phyloP scores from a whole-genome alignment of 805 yeast genomes.

The Kluyveromyces starmeri region DNA sequence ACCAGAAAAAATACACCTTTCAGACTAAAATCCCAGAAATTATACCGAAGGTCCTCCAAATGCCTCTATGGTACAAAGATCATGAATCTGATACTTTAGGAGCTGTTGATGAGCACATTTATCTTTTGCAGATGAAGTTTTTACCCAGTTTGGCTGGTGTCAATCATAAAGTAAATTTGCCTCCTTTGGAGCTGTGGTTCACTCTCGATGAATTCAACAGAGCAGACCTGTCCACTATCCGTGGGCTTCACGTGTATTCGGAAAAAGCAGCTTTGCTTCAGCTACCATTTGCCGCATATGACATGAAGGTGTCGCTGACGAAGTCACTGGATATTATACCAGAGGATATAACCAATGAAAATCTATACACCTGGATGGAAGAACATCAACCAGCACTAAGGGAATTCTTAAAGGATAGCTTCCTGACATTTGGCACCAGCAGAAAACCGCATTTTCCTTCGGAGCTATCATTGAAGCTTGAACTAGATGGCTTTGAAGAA shows the following conservation, averaged over 20 bases:
- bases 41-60: conserved; percentile 14
- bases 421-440: conserved; percentile 12
- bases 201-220: conserved; percentile 23
- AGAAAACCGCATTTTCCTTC: conserved; percentile 11
- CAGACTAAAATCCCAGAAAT: conserved; percentile 21
- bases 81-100: conserved; percentile 9
- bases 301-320: conserved; percentile 18
- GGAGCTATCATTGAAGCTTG: conserved; percentile 10
- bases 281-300: conserved; percentile 20
- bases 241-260: conserved; percentile 16
- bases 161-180: conserved; percentile 6
- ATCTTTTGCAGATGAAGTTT: conserved; percentile 22
- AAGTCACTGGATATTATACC: conserved; percentile 12
- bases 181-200: conserved; percentile 26
- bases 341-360: conserved; percentile 16
- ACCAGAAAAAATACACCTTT: conserved; percentile 9
- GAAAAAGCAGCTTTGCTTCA: conserved; percentile 17
- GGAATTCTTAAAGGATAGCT: conserved; percentile 27
- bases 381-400: conserved; percentile 37
- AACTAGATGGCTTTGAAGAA: conserved; percentile 3
- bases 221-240: conserved; percentile 16
- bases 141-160: conserved; percentile 14
- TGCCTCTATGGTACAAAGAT: conserved; percentile 16
- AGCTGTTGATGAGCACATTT: conserved; percentile 24
- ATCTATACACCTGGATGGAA: conserved; percentile 12